Base-by-base conservation (phyloP, 2,329 filamentous ascomycete genomes). In the Aspergillus tanneri region DNA sequence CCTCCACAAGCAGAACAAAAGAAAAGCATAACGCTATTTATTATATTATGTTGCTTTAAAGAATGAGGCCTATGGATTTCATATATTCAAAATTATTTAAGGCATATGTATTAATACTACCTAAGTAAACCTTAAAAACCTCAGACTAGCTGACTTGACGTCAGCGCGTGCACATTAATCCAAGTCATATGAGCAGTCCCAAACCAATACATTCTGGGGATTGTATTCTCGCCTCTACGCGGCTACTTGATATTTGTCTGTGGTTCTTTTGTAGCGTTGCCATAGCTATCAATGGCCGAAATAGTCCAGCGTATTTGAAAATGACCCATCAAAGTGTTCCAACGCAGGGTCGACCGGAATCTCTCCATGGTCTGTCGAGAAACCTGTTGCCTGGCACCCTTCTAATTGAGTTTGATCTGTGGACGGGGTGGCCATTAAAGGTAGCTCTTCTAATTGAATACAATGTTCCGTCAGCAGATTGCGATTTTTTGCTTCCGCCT, bases 401-500 rank as follows among this genome's bases (percentile, higher is more conserved):
- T 59, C 56, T 10, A 77, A 72, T 18, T 71, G 65, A 24, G 35
- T 46, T 25, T 48, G 40, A 19, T 27, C 34, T 16, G 18, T 2
- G 18, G 27, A 22, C 27, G 41, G 34, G 5, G 24, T 25, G 18
- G 32, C 28, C 8, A 45, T 44, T 7, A 43, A 52, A 24, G 46
- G 34, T n/a, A 56, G 24, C 35, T 55, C 44, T n/a, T 55, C 47
- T 12, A 78, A 72, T 27, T 72, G 65, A 25, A 72, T 68, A 28
- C 71, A 65, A 41, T 76, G 70, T 19, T 76, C 69, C 32, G 75
- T 68, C 8, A 71, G 63, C 5, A 78, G 73, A 34, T 67, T 67
- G 39, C 72, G 61, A 58, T 78, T 81, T 5, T 75, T n/a, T n/a
- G n/a, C 76, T 23, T 81, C 76, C 3, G 80, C 81, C 57, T 82